Evolutionary conservation across 2,329 filamentous ascomycete genomes (phyloP).

Genomic region (Cyanodermella asteris): DNA sequence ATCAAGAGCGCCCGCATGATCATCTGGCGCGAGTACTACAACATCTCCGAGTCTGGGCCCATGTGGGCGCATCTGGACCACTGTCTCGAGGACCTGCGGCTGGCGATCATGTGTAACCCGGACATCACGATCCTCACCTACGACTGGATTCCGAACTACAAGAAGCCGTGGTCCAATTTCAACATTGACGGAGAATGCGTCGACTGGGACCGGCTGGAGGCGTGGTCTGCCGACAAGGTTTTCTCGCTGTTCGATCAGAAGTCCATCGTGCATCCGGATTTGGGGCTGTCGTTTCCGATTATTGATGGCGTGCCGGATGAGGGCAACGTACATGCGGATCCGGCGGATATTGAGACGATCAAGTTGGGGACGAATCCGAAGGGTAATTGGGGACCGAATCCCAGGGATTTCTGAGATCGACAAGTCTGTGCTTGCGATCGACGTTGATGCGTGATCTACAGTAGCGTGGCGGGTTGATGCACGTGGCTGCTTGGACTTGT

Average conservation of each 20-base stretch:
- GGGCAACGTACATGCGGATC: too few relatives aligned
- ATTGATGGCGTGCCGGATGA: too few relatives aligned
- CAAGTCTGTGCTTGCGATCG: too few relatives aligned
- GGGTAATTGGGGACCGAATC: too few relatives aligned
- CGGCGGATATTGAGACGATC: too few relatives aligned
- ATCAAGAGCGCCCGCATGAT: background rate
- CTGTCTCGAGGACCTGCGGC: conserved; percentile 1
- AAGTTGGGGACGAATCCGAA: too few relatives aligned
- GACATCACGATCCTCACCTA: conserved; percentile 1
- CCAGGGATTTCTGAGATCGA: too few relatives aligned
- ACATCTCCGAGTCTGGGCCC: conserved; percentile 1
- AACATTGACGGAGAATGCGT: background rate
- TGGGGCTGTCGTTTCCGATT: too few relatives aligned
- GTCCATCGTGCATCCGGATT: background rate
- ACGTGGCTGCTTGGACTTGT: too few relatives aligned
- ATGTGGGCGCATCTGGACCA: background rate
- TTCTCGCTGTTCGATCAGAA: background rate
- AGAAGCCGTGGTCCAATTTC: conserved; percentile 1
- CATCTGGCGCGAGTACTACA: background rate
- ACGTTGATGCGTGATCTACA: too few relatives aligned
- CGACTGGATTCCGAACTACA: background rate
- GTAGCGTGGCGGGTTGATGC: too few relatives aligned
- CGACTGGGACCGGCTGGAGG: background rate
- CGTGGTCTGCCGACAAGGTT: background rate
- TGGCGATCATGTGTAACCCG: background rate